Evolutionary conservation across 2,329 filamentous ascomycete species (phyloP), one percentile per base, ranked within the genome.

Genomic region (Huntiella savannae): DNA sequence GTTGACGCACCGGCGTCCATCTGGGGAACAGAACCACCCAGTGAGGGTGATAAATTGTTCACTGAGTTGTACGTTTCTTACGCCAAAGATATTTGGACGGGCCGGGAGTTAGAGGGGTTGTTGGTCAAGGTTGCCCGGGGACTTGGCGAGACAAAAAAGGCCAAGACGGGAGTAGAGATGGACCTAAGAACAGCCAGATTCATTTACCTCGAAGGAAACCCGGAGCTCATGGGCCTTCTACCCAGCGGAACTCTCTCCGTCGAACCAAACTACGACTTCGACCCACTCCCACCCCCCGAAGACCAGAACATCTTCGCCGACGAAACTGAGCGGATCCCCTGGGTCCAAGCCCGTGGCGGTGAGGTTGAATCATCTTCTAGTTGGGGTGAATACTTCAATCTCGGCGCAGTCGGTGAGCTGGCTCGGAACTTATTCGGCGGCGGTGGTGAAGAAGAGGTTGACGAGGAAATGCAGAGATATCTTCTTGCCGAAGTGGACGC

Each of bases 71-170:
- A 94, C 57, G 69, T 84, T 22, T 68, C 75, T 48, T 75, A 81
- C 39, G 71, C 81, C 4, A 88, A 86, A 56, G 82, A 88, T 54
- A 64, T 93, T 3, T 95, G 87, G 87, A 86, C 86, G 57, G 85
- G 78, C 3, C 70, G 81, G 1, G 78, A 84, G 55, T 75, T 74
- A 11, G 77, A 71, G 3, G 63, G 67, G 4, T 62, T 94, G 5
- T 70, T 95, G 1, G 69, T 79, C 28, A 76, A 83, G 54, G 54
- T 56, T 11, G 53, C 59, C 12, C 54, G 60, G 1, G 40, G 37
- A 16, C 16, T 19, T 12, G 13, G 36, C 15, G 33, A 33, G 4
- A 13, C 33, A 5, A 13, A 28, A 15, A 33, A 32, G 15, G 17
- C 32, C 3, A 40, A 38, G 40, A 41, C 45, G 0, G 47, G 56